Conservation (phyloP, 169 alveolate genomes). For the Cryptosporidium bovis region DNA sequence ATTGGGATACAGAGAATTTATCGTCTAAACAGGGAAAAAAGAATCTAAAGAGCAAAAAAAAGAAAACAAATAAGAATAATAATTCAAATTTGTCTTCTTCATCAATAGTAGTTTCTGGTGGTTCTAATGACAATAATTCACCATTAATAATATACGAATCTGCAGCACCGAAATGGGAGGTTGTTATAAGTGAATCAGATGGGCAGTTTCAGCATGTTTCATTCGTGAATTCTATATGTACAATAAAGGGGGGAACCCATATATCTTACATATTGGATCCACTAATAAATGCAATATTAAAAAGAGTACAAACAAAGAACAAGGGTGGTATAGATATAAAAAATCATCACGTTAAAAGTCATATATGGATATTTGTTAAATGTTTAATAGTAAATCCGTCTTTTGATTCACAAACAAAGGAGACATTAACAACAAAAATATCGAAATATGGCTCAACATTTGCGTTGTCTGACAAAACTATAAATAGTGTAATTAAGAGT, state of each 20-base stretch:
- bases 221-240: slow-evolving; percentile 97
- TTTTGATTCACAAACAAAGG: slow-evolving; percentile 99
- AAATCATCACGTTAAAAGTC: slow-evolving; percentile 92
- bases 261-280: slow-evolving; percentile 96
- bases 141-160: slow-evolving; percentile 79
- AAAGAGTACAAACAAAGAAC: slow-evolving; percentile 93
- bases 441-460: slow-evolving; percentile 91
- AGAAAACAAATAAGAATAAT: background rate
- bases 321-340: slow-evolving; percentile 93
- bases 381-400: slow-evolving; percentile 98
- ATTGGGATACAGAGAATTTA: slow-evolving; percentile 44
- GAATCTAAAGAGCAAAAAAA: slow-evolving; percentile 7
- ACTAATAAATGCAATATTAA: slow-evolving; percentile 89
- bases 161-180: slow-evolving; percentile 86
- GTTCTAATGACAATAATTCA: slow-evolving; percentile 74
- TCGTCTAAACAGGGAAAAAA: slow-evolving; percentile 5
- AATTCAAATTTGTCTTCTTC: slow-evolving; percentile 29
- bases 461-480: slow-evolving; percentile 89
- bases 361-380: slow-evolving; percentile 96
- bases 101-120: slow-evolving; percentile 21
- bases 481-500: slow-evolving; percentile 89
- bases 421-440: slow-evolving; percentile 93
- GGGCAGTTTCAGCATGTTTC: slow-evolving; percentile 96
- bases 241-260: slow-evolving; percentile 99
- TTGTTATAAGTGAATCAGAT: slow-evolving; percentile 86